Base-by-base conservation (phyloP, 257 asterid species). In the Perilla frutescens region DNA sequence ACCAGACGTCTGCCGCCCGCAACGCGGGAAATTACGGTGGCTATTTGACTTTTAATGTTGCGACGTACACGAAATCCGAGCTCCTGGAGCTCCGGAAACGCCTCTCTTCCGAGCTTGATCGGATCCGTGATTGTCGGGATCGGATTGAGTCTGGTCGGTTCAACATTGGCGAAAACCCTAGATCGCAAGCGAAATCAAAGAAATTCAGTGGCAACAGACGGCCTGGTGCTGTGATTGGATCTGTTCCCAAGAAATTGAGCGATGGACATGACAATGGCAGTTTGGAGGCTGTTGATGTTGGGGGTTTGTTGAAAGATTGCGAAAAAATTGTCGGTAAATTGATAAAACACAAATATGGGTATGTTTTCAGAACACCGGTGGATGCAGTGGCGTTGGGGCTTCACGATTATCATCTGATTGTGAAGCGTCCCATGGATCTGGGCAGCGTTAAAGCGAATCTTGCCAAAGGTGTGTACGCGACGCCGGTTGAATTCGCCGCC, bases 401-500 rank as follows among this genome's bases (percentile, higher is more conserved):
- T 76, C 96, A 85, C 63, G 99, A 95, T 87, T 95, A 92, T 73
- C 98, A 92, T 65, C 74, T 69, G 80, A 95, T 95, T 79, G 92
- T 95, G 66, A 89, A 90, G 85, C 76, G 87, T 49, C 99, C 98
- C 4, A 90, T 92, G 99, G 99, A 95, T 87, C 89, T 95, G 55
- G 98, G 99, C 2, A 86, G 98, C 29, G 98, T 92, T 5, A 90
- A 86, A 67, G 58, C 87, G 5, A 95, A 95, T 81, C 75, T 92
- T 2, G 75, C 83, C 4, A 87, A 84, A 68, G 80, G 79, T 54
- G 6, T 81, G 51, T 95, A 92, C 50, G 58, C 66, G 6, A 70
- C 91, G 8, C 97, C 97, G 0, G 20, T 56, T 34, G 96, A 92
- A 44, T 92, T 95, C 54, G 96, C 99, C 0, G 85, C 87, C 0